phyloP scores from a whole-genome alignment of 2,329 filamentous ascomycete species.

The Fusarium fujikuroi region DNA sequence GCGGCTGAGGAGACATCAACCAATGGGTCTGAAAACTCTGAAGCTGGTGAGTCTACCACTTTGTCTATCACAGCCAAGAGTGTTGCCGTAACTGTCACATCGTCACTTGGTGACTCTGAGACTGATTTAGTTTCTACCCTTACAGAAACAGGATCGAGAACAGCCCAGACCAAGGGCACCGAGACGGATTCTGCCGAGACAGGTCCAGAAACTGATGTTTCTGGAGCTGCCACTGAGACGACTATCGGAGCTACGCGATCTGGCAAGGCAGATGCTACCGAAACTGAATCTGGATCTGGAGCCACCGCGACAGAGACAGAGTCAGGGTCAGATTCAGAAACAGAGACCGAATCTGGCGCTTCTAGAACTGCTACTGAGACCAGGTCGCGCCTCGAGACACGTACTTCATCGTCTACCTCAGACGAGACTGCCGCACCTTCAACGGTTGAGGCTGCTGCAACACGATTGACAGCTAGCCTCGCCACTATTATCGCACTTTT shows the following conservation, averaged over 20 bases:
- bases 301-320: background rate
- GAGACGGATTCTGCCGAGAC: conserved; percentile 6
- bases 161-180: conserved; percentile 5
- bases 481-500: conserved; percentile 34
- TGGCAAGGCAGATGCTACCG: background rate
- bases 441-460: conserved; percentile 33
- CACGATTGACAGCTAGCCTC: conserved; percentile 31
- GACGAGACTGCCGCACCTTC: conserved; percentile 24
- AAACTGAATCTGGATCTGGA: background rate
- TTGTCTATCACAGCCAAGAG: conserved; percentile 5
- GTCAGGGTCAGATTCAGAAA: background rate
- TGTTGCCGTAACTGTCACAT: conserved; percentile 2
- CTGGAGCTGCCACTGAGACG: conserved; percentile 11
- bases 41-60: conserved; percentile 31
- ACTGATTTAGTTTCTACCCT: conserved; percentile 24
- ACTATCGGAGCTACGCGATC: conserved; percentile 9
- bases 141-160: conserved; percentile 24
- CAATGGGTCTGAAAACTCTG: conserved; percentile 30
- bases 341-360: conserved; percentile 2
- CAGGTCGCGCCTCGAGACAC: conserved; percentile 35
- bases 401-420: conserved; percentile 25
- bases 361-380: background rate
- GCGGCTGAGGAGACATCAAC: conserved; percentile 36
- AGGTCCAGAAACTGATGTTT: conserved; percentile 1
- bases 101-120: conserved; percentile 6